Conservation (phyloP, 179 eudicot genomes). For the Nepenthes alata region DNA sequence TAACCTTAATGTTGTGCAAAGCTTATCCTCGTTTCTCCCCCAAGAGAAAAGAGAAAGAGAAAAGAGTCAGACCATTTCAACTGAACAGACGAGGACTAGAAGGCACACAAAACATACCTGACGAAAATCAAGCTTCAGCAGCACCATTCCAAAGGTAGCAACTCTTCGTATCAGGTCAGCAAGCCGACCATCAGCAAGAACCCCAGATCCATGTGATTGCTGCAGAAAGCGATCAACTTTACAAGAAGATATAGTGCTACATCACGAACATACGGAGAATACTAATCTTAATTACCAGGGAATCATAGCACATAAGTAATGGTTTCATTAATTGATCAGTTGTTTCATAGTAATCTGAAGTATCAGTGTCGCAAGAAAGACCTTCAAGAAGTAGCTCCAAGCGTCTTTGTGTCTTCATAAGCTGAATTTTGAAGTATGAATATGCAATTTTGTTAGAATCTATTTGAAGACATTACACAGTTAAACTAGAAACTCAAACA, state of each 20-base stretch:
- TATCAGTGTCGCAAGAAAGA: constrained; percentile 61
- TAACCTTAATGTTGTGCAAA: too few species aligned
- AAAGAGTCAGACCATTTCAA: too few species aligned
- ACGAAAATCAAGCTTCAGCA: constrained; percentile 89
- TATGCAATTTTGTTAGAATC: too few species aligned
- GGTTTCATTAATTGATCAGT: constrained; percentile 69
- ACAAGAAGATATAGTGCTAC: too few species aligned
- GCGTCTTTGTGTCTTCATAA: constrained; percentile 57
- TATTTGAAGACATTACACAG: too few species aligned
- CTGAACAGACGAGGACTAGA: too few species aligned
- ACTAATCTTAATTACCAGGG: constrained; percentile 42
- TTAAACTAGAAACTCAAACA: too few species aligned
- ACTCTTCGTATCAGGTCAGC: constrained; percentile 81
- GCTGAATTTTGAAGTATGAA: constrained; percentile 23
- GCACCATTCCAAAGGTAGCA: constrained; percentile 72
- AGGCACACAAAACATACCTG: constrained; percentile 38
- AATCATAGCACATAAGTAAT: constrained; percentile 64
- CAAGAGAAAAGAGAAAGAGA: too few species aligned
- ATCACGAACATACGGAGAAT: too few species aligned
- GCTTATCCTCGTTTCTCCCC: too few species aligned
- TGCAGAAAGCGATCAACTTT: constrained; percentile 13
- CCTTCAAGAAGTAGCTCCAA: constrained; percentile 74
- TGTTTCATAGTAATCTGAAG: constrained; percentile 63
- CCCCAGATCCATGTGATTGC: constrained; percentile 81
- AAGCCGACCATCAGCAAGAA: constrained; percentile 91